Conservation (phyloP, 345 rosid species). For the Lepidium africanum region DNA sequence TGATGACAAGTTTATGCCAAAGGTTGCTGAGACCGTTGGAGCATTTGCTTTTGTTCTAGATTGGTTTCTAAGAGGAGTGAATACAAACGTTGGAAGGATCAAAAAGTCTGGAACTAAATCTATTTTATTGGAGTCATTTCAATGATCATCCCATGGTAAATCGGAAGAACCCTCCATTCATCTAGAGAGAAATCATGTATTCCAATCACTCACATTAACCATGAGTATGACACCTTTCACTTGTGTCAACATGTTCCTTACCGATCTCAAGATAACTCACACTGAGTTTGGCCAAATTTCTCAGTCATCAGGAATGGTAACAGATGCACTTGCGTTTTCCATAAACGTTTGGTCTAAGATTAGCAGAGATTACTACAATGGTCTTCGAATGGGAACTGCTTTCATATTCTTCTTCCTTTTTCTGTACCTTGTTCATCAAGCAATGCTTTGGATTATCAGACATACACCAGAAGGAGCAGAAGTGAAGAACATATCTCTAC, state of each 20-base stretch:
- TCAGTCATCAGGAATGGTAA: conserved; percentile 33
- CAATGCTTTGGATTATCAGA: conserved; percentile 31
- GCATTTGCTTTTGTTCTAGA: conserved; percentile 33
- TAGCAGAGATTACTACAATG: not conserved
- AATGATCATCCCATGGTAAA: conserved; percentile 13
- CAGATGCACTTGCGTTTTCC: conserved; percentile 10
- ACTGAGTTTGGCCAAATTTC: conserved; percentile 39
- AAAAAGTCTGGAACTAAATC: conserved; percentile 9
- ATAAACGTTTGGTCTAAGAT: not conserved
- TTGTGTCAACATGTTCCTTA: conserved; percentile 35
- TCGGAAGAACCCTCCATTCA: conserved; percentile 3
- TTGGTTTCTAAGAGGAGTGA: conserved; percentile 45
- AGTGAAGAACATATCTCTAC: conserved; percentile 10
- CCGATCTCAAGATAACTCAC: conserved; percentile 38
- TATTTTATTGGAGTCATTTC: conserved; percentile 15
- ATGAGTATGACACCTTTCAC: conserved; percentile 33
- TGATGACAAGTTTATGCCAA: not conserved
- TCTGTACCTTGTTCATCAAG: conserved; percentile 21
- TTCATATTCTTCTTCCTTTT: not conserved
- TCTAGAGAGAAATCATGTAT: conserved; percentile 4
- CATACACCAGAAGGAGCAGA: conserved; percentile 29
- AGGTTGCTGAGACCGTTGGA: conserved; percentile 25
- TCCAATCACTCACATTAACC: not conserved
- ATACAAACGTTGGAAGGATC: conserved; percentile 25
- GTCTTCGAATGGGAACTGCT: not conserved